Conservation (phyloP, 805 yeast species). For the Candida michaelii region DNA sequence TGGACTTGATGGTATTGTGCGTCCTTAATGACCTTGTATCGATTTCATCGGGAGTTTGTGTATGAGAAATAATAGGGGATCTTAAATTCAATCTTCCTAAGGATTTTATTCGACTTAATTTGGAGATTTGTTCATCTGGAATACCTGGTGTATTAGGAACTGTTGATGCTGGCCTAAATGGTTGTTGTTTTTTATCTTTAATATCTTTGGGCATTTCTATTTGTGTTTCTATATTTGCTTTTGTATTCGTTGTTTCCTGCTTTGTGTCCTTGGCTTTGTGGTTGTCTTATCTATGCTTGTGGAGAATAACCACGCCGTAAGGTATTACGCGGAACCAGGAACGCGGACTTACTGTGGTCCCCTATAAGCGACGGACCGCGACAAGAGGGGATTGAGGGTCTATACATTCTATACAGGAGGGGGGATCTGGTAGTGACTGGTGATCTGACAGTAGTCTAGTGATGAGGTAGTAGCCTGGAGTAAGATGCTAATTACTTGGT, state of each 20-base stretch:
- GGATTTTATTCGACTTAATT: constrained; percentile 17
- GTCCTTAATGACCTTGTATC: constrained; percentile 13
- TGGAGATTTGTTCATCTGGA: background rate
- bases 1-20: constrained; percentile 16
- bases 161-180: constrained; percentile 1
- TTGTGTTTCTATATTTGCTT: background rate
- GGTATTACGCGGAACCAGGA: too few species aligned
- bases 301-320: too few species aligned
- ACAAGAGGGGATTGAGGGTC: constrained; percentile 10
- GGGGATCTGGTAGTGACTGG: too few species aligned
- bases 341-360: background rate
- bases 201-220: background rate
- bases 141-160: constrained; percentile 11
- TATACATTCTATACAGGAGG: too few species aligned
- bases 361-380: too few species aligned
- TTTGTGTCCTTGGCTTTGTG: too few species aligned
- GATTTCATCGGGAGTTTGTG: constrained; percentile 7
- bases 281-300: too few species aligned
- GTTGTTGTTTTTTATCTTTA: too few species aligned
- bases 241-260: too few species aligned
- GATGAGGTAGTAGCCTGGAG: too few species aligned
- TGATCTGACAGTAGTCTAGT: too few species aligned
- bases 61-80: constrained; percentile 18
- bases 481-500: too few species aligned
- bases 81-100: constrained; percentile 19